phyloP scores from a whole-genome alignment of 129 eudicot genomes.

The Heracleum sosnowskyi region DNA sequence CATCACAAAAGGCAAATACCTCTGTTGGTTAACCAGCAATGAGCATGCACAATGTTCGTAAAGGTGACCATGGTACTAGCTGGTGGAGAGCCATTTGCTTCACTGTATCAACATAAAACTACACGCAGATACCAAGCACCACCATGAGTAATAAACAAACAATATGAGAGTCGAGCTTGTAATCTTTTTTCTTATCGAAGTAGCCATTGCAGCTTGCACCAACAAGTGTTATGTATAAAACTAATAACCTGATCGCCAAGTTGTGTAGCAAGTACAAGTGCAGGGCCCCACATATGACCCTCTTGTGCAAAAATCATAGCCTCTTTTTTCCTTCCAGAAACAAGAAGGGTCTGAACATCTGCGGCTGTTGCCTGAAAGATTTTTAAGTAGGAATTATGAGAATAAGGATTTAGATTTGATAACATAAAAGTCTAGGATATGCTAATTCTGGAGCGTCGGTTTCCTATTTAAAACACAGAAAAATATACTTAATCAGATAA shows the following conservation, averaged over 20 bases:
- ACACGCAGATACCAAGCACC: conserved; percentile 26
- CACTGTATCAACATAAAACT: conserved; percentile 81
- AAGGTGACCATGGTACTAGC: conserved; percentile 86
- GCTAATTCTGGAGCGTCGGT: conserved; percentile 70
- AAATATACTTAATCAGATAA: conserved; percentile 4
- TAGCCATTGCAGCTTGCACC: neutral
- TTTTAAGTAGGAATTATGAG: no score
- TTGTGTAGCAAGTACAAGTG: conserved; percentile 92
- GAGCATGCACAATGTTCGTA: conserved; percentile 87
- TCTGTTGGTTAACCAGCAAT: conserved; percentile 92
- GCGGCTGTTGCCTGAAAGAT: conserved; percentile 69
- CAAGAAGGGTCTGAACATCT: conserved; percentile 79
- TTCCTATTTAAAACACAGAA: conserved; percentile 41
- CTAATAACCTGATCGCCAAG: no score
- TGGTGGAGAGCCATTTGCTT: conserved; percentile 85
- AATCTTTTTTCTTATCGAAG: neutral
- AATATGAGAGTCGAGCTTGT: neutral
- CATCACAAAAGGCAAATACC: conserved; percentile 42
- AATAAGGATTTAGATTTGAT: conserved; percentile 11
- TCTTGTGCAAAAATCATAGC: conserved; percentile 81
- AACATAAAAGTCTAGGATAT: conserved; percentile 56
- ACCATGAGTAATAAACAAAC: neutral
- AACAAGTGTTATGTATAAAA: neutral
- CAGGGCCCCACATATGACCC: conserved; percentile 94
- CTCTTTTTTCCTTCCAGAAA: conserved; percentile 83